phyloP scores from a whole-genome alignment of 345 rosid species.

The Gossypioides kirkii region DNA sequence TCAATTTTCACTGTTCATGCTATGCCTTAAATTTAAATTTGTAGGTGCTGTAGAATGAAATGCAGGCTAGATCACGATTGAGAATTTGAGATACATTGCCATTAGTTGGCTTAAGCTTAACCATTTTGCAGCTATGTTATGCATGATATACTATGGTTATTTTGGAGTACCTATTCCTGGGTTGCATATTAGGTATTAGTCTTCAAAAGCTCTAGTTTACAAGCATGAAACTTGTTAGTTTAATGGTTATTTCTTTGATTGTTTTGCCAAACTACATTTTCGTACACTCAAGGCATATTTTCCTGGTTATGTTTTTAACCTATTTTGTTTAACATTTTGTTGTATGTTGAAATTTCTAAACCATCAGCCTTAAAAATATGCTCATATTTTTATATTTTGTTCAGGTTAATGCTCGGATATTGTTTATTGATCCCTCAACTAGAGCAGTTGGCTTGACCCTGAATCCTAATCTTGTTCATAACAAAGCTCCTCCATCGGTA shows the following conservation, averaged over 20 bases:
- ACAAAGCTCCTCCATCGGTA: slow-evolving; percentile 76
- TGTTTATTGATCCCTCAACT: slow-evolving; percentile 84
- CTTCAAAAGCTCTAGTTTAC: background rate
- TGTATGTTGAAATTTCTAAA: background rate
- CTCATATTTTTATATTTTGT: slow-evolving; percentile 12
- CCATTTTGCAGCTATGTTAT: background rate
- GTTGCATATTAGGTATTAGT: background rate
- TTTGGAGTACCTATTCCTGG: background rate
- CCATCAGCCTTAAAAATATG: background rate
- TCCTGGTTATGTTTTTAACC: background rate
- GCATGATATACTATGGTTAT: background rate
- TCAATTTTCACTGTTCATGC: background rate
- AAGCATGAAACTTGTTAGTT: background rate
- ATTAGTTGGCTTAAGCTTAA: background rate
- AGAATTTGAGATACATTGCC: background rate
- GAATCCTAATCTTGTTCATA: slow-evolving; percentile 74
- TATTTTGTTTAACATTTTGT: background rate
- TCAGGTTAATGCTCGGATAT: slow-evolving; percentile 88
- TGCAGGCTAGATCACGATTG: background rate
- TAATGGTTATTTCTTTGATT: background rate
- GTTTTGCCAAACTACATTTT: background rate
- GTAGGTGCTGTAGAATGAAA: background rate
- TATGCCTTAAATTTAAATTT: background rate
- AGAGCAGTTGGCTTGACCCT: slow-evolving; percentile 95
- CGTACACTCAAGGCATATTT: background rate